Conservation (phyloP, 108 stramenopile species). For the Cyclotella choctawhatcheeana region DNA sequence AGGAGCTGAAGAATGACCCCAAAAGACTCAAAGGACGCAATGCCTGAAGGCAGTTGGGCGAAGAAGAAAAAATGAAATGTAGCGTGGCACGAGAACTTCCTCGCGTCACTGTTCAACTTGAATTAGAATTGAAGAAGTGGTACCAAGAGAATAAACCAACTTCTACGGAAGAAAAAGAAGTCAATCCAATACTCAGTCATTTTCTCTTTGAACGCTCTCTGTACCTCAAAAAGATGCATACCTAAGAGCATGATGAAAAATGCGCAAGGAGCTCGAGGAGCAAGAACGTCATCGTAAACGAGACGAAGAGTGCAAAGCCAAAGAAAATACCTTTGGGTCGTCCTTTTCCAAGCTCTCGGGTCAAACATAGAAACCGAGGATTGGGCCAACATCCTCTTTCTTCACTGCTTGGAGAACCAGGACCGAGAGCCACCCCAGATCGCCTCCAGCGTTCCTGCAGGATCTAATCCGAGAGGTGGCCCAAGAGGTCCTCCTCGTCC, state of each 20-base stretch:
- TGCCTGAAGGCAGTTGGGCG: constrained; percentile 88
- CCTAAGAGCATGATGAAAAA: constrained; percentile 80
- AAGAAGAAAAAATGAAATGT: constrained; percentile 93
- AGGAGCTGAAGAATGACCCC: constrained; percentile 87
- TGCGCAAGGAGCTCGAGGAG: constrained; percentile 74
- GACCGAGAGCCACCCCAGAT: constrained; percentile 20
- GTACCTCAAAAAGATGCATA: constrained; percentile 71
- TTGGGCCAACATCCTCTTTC: background rate
- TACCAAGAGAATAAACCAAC: constrained; percentile 38
- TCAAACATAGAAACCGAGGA: constrained; percentile 29
- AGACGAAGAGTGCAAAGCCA: constrained; percentile 58
- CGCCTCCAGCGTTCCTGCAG: constrained; percentile 28
- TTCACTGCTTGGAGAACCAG: background rate
- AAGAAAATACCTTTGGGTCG: constrained; percentile 34
- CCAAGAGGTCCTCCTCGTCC: constrained; percentile 26
- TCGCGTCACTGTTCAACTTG: constrained; percentile 63
- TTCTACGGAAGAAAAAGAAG: constrained; percentile 49
- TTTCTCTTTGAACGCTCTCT: constrained; percentile 73
- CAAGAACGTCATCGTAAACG: constrained; percentile 77
- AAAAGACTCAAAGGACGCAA: constrained; percentile 87
- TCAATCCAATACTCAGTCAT: constrained; percentile 40
- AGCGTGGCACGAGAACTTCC: constrained; percentile 88
- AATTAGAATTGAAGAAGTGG: constrained; percentile 78
- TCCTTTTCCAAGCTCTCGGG: constrained; percentile 42
- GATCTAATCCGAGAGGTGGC: constrained; percentile 7